Evolutionary conservation across 2,329 filamentous ascomycete genomes (phyloP), one percentile per base, ranked within the genome.

Genomic region (Macrophomina phaseolina): DNA sequence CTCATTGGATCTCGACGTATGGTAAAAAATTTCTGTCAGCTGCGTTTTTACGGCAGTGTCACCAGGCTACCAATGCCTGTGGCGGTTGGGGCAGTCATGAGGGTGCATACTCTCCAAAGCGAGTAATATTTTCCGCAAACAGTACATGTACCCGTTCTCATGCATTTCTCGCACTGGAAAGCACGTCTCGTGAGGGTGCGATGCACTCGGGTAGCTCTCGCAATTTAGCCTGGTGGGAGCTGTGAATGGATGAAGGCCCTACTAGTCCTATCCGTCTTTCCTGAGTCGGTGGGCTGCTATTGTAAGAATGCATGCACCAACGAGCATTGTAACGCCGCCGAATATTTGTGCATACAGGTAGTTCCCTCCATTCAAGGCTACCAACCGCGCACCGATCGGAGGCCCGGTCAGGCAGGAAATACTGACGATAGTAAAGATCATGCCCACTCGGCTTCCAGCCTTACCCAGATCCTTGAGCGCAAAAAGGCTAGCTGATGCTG

Each of bases 401-500:
- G 45, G 45, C 1, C 58, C 58, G 5, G 58, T 38, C 11, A 49
- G 45, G 6, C 45, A 48, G 9, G 42, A n/a, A 62, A 62, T 36
- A 34, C 42, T 48, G 6, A n/a, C 42, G 16, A 62, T 16, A 3
- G 42, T 48, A 14, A 62, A 62, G 1, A 48, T 48, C 40, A 62
- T 34, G 1, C 58, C 58, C 1, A 62, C 46, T 6, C 58, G 42
- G 12, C 42, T 62, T 36, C 58, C 58, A 9, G 46, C 42, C 28
- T 62, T 40, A 7, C 61, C 53, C 1, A 49, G 34, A 8, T 64
- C 48, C n/a, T 64, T 38, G 4, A 52, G 32, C n/a, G 45, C 46
- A 53, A 38, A 45, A 3, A 52, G 12, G 16, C 36, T 28, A n/a
- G 61, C n/a, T 12, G 38, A 45, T 30, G 80, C 78, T 16, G 34